Percentiles rank a stretch among this genome's conserved stretches.
Conservation (phyloP, 257 asterid species). For the Fraxinus anomala region DNA sequence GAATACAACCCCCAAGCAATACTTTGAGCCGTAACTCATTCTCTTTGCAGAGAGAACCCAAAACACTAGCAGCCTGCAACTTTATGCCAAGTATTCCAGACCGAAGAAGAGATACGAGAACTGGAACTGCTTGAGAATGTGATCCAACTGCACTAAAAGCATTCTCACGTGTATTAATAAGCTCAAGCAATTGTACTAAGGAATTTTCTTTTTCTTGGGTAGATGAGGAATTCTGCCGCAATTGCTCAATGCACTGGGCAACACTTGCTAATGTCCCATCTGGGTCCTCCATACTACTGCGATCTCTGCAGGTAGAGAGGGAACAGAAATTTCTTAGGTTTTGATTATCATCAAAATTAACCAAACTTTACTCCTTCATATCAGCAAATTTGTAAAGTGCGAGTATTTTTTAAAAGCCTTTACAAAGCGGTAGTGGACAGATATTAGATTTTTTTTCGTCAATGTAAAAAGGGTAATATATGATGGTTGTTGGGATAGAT, state of each 20-base stretch:
- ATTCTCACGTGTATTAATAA: conserved; percentile 77
- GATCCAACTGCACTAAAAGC: conserved; percentile 98
- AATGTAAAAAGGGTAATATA: not conserved
- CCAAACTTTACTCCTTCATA: conserved; percentile 12
- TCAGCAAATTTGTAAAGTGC: not conserved
- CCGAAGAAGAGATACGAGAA: conserved; percentile 94
- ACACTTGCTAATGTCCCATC: conserved; percentile 98
- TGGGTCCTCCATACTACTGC: conserved; percentile 95
- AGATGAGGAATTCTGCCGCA: conserved; percentile 85
- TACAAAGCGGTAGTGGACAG: not conserved
- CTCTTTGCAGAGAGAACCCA: conserved; percentile 94
- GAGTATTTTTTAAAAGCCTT: conserved; percentile 1
- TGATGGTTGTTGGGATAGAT: not conserved
- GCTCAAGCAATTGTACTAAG: conserved; percentile 77
- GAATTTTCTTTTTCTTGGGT: conserved; percentile 77
- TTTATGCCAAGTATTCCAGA: conserved; percentile 90
- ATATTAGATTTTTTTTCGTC: not conserved
- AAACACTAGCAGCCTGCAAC: conserved; percentile 86
- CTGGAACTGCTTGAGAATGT: conserved; percentile 99
- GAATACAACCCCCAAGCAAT: conserved; percentile 95
- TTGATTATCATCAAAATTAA: conserved; percentile 26
- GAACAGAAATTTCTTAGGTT: conserved; percentile 4
- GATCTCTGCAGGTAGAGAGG: conserved; percentile 60
- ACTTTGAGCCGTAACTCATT: conserved; percentile 93
- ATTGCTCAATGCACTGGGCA: conserved; percentile 93